Evolutionary conservation across 768 basidiomycete species (phyloP).

Genomic region (Hericium erinaceus): DNA sequence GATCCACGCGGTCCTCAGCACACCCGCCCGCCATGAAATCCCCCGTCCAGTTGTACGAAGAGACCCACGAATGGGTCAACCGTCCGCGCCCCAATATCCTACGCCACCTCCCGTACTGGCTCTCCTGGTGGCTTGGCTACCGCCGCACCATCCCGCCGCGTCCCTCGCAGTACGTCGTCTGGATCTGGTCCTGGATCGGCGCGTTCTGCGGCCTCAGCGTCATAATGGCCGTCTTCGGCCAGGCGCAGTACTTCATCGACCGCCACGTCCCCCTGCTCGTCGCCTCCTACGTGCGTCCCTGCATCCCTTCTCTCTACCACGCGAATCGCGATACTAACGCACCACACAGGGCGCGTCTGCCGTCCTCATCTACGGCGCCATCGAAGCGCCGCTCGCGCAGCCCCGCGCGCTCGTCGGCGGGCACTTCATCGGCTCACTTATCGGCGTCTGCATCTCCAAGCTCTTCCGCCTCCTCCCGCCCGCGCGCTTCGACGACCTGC

Average conservation of each 20-base stretch:
- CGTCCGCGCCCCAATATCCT: neutral
- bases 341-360: conserved; percentile 41
- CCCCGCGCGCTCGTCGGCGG: conserved; percentile 42
- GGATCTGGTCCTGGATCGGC: conserved; percentile 45
- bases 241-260: conserved; percentile 37
- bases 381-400: conserved; percentile 45
- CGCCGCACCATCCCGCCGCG: conserved; percentile 20
- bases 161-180: conserved; percentile 28
- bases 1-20: too few species aligned
- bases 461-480: conserved; percentile 38
- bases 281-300: conserved; percentile 34
- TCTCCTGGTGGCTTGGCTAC: neutral
- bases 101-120: neutral
- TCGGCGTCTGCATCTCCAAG: conserved; percentile 42
- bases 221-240: conserved; percentile 41
- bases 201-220: conserved; percentile 40
- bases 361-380: conserved; percentile 43
- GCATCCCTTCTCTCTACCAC: neutral
- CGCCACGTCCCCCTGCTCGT: conserved; percentile 38
- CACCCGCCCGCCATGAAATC: neutral
- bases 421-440: conserved; percentile 40
- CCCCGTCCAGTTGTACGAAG: neutral
- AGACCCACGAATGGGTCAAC: neutral
- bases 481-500: conserved; percentile 31
- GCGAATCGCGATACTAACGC: neutral